Base-by-base conservation (phyloP, 2,329 filamentous ascomycete species). In the Monosporascus sp. region DNA sequence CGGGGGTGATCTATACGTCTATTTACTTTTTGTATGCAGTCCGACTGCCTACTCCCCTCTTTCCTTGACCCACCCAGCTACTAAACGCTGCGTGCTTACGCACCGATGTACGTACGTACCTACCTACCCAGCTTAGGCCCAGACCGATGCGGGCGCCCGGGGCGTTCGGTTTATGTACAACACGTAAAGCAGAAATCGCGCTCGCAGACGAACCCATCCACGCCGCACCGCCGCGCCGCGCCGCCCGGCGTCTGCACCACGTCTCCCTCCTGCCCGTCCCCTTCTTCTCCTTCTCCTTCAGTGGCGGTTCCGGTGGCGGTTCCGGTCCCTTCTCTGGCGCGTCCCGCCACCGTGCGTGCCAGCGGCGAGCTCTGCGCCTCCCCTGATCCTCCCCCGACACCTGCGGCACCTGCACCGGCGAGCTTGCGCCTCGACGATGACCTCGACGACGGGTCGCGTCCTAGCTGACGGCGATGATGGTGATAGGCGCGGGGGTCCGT, bases 111-210 rank as follows among this genome's bases (percentile, higher is more conserved):
- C 14, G 2, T 43, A 11, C 5, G 19, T 20, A 16, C 19, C 40
- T 14, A 3, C 20, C n/a, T 3, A n/a, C 3, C 40, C 40, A 19
- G 5, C 17, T 20, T 20, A 24, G 7, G n/a, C 22, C 19, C 9
- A 20, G 22, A 19, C 2, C 8, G 6, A n/a, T 19, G 17, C 9
- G 17, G 19, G 17, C 4, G 7, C 5, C 17, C 17, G 38, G 7
- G 17, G 9, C 17, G 7, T 19, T 19, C 40, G 14, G 9, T 43
- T 24, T 54, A 81, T 47, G 55, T 61, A 50, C 65, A 69, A 61
- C 83, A 85, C 9, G 72, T 74, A 59, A 86, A 84, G 66, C 83
- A 86, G 68, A 85, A 85, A 56, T 81, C 76, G 51, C 78, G 72
- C 3, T 76, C 76, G 56, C 83, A 86, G 17, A 68, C 70, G 63